Conservation (phyloP, 225 moss, liverwort and hornwort genomes). For the Sphagnum contortum region DNA sequence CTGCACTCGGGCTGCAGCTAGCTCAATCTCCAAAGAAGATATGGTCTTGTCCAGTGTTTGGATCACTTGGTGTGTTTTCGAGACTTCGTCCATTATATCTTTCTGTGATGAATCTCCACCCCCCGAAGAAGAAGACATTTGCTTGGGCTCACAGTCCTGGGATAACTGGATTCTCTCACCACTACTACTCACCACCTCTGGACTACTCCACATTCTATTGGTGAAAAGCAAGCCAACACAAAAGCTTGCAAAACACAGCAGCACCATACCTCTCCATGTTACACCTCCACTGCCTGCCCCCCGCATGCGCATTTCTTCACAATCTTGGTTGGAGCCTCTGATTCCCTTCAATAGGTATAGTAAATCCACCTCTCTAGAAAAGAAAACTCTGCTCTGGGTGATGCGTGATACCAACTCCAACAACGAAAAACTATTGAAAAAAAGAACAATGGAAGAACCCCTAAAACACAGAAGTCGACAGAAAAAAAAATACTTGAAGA, state of each 20-base stretch:
- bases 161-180: background rate
- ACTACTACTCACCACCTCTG: conserved; percentile 13
- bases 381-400: too few relatives aligned
- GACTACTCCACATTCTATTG: conserved; percentile 74
- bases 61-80: conserved; percentile 68
- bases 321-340: too few relatives aligned
- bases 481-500: too few relatives aligned
- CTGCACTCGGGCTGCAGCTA: conserved; percentile 54
- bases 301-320: conserved; percentile 29
- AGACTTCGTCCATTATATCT: conserved; percentile 53
- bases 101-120: conserved; percentile 22
- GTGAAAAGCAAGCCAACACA: conserved; percentile 79
- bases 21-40: conserved; percentile 71
- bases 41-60: conserved; percentile 83
- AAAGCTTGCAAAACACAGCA: conserved; percentile 82
- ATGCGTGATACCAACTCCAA: too few relatives aligned
- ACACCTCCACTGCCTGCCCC: conserved; percentile 29
- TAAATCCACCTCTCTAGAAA: too few relatives aligned
- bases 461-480: too few relatives aligned
- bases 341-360: too few relatives aligned
- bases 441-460: too few relatives aligned
- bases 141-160: conserved; percentile 58
- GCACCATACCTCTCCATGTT: conserved; percentile 72
- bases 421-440: too few relatives aligned
- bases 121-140: conserved; percentile 32